Conservation (phyloP, 495 filamentous ascomycete genomes). For the Trichocladium uniseriatum region DNA sequence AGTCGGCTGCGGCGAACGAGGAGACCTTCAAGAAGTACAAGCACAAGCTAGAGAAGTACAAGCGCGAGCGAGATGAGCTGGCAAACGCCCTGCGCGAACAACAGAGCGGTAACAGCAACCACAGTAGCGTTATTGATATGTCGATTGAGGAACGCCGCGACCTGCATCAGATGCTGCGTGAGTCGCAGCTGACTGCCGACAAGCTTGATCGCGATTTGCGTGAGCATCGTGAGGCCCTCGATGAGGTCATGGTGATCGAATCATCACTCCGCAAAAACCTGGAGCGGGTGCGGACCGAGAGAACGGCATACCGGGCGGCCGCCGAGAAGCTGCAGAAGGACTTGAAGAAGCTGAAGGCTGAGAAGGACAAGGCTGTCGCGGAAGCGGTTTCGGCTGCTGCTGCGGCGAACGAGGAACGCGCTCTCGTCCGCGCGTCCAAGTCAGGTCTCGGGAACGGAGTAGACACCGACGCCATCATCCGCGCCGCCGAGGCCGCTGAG, state of each 20-base stretch:
- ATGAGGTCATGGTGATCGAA: conserved; percentile 26
- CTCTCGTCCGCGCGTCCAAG: conserved; percentile 7
- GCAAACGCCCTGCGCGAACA: conserved; percentile 23
- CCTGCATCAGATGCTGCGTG: conserved; percentile 56
- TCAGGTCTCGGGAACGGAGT: conserved; percentile 11
- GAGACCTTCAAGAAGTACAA: conserved; percentile 53
- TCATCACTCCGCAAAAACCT: conserved; percentile 35
- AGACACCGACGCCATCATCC: conserved; percentile 36
- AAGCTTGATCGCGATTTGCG: conserved; percentile 36
- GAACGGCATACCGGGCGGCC: conserved; percentile 34
- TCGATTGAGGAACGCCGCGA: conserved; percentile 44
- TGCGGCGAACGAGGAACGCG: conserved; percentile 13
- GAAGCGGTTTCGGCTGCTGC: conserved; percentile 14
- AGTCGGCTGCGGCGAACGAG: conserved; percentile 73
- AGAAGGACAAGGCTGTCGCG: conserved; percentile 28
- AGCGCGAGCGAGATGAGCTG: conserved; percentile 28
- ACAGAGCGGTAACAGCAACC: conserved; percentile 21
- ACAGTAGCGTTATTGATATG: conserved; percentile 23
- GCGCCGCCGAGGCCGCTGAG: conserved; percentile 43
- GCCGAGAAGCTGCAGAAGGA: conserved; percentile 37
- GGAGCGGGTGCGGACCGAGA: conserved; percentile 36
- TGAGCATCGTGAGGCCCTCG: conserved; percentile 29
- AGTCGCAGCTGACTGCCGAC: conserved; percentile 52
- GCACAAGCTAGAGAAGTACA: conserved; percentile 43
- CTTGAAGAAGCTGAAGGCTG: conserved; percentile 29